These are phyloP conservation scores for Coemansia sp. DNA, from an alignment of 192 early-diverging fungal genomes.

Conservation along the genomic window DNA sequence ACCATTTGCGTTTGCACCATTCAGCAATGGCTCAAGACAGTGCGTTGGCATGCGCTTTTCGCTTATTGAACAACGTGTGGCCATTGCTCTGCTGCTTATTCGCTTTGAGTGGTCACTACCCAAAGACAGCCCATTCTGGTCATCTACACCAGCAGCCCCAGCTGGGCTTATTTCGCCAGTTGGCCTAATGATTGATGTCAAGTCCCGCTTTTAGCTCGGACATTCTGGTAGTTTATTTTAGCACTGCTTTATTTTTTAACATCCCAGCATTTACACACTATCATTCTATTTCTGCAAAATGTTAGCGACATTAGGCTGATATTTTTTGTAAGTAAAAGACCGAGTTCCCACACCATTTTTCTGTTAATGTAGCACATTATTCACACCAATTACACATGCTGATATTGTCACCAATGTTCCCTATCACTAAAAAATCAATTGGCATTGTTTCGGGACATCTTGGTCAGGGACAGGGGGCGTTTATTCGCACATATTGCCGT, in stretches of 20 bases:
- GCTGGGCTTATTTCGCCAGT: constrained; percentile 49
- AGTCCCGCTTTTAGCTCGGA: not conserved
- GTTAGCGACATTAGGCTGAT: too few relatives aligned
- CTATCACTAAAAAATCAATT: not conserved
- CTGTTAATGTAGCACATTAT: not conserved
- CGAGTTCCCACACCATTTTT: not conserved
- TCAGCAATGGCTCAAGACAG: constrained; percentile 55
- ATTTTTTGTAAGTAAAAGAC: too few relatives aligned
- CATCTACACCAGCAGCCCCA: constrained; percentile 26
- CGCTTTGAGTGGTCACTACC: constrained; percentile 47
- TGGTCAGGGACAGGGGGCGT: not conserved
- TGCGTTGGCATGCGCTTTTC: constrained; percentile 64
- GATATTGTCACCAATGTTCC: not conserved
- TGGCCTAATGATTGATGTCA: constrained; percentile 24
- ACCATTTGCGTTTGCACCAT: constrained; percentile 57
- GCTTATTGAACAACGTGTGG: constrained; percentile 59
- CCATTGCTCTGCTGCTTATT: constrained; percentile 55
- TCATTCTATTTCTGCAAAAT: not conserved
- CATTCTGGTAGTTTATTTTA: not conserved
- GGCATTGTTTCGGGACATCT: not conserved
- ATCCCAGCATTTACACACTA: not conserved
- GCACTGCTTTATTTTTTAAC: not conserved
- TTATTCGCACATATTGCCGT: not conserved
- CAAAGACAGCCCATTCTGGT: constrained; percentile 38
- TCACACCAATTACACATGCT: not conserved